Evolutionary conservation across 2,329 filamentous ascomycete genomes (phyloP).

Genomic region (Colletotrichum australisinense): DNA sequence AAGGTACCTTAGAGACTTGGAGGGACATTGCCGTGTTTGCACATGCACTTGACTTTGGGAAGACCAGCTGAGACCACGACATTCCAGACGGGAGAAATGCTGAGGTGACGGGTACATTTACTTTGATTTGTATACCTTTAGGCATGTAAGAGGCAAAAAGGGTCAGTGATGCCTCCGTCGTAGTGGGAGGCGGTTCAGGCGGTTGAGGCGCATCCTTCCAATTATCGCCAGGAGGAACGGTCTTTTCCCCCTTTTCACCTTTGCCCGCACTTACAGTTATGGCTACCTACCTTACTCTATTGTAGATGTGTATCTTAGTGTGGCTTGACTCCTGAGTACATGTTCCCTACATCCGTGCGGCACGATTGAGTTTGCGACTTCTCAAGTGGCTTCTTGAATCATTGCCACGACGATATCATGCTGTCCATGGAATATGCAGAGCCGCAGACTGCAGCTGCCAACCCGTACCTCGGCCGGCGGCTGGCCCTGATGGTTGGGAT

Average conservation of each 20-base stretch:
- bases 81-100: conserved; percentile 8
- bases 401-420: too few species aligned
- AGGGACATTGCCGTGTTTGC: not conserved
- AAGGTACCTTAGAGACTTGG: not conserved
- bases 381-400: too few species aligned
- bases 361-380: too few species aligned
- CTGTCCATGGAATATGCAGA: not conserved
- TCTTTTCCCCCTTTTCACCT: not conserved
- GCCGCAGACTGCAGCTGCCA: not conserved
- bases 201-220: not conserved
- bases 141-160: not conserved
- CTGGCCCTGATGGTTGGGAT: not conserved
- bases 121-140: not conserved
- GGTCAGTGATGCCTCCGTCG: not conserved
- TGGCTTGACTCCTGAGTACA: not conserved
- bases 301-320: not conserved
- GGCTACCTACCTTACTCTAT: too few species aligned
- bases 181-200: not conserved
- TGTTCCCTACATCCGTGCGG: not conserved
- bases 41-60: not conserved
- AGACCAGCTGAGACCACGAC: conserved; percentile 26
- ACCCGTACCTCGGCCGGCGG: not conserved
- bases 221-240: not conserved
- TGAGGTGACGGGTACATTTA: not conserved
- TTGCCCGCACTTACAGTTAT: not conserved